Evolutionary conservation across 1,139 yeast genomes (phyloP).

Genomic region (Suhomyces anneliseae): DNA sequence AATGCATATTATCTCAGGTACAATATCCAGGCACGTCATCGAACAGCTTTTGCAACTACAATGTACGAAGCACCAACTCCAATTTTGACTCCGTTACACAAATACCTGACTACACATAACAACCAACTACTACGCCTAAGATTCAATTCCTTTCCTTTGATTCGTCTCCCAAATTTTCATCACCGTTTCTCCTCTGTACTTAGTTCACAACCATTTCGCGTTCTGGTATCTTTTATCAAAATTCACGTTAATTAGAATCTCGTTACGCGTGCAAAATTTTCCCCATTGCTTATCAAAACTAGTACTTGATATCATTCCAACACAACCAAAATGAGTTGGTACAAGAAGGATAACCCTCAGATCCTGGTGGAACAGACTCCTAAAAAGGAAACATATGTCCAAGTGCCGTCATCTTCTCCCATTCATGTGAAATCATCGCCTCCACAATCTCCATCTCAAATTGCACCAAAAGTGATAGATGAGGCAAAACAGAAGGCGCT

Average conservation of each 20-base stretch:
- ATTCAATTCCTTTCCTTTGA: too few relatives aligned
- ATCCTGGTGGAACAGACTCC: constrained; percentile 4
- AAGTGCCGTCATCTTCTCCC: constrained; percentile 19
- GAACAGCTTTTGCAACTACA: too few relatives aligned
- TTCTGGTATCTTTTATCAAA: neutral
- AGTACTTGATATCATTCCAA: neutral
- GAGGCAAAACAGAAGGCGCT: constrained; percentile 29
- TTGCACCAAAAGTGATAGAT: constrained; percentile 15
- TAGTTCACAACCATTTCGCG: too few relatives aligned
- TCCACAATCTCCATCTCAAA: constrained; percentile 1
- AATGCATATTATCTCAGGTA: too few relatives aligned
- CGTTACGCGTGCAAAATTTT: constrained; percentile 6
- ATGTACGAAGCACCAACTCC: too few relatives aligned
- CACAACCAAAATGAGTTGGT: constrained; percentile 32
- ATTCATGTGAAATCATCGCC: constrained; percentile 18
- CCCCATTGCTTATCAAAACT: neutral
- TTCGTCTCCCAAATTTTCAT: too few relatives aligned
- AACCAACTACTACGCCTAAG: too few relatives aligned
- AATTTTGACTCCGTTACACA: too few relatives aligned
- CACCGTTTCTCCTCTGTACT: too few relatives aligned
- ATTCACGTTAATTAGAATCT: too few relatives aligned
- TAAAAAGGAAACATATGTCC: constrained; percentile 13
- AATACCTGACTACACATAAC: too few relatives aligned
- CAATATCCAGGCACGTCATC: too few relatives aligned
- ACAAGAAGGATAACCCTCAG: constrained; percentile 23